A percentile compares a stretch with the other conserved stretches of the same genome.
Evolutionary conservation across 768 basidiomycete genomes (phyloP).

Genomic region (Mycena capillaripes): DNA sequence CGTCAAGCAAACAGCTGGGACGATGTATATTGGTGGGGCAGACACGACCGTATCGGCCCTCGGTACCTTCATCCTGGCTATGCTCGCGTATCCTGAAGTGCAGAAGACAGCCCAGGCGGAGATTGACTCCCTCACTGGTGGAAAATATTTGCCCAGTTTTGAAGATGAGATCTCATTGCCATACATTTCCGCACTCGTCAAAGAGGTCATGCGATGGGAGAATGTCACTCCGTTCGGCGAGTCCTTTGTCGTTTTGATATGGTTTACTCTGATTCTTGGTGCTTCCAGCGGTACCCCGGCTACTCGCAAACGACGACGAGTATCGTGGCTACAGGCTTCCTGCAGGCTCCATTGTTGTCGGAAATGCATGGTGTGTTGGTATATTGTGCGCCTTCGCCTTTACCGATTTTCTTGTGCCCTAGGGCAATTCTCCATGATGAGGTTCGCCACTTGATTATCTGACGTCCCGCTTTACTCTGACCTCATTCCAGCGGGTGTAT

Average conservation of each 20-base stretch:
- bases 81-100: constrained; percentile 44
- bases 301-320: neutral
- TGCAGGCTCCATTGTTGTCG: neutral
- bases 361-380: neutral
- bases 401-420: neutral
- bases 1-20: neutral
- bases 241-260: neutral
- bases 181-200: constrained; percentile 41
- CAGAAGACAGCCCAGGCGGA: constrained; percentile 47
- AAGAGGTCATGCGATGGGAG: constrained; percentile 44
- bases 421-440: neutral
- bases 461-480: too few relatives aligned
- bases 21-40: constrained; percentile 7
- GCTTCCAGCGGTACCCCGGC: neutral
- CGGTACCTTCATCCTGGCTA: constrained; percentile 44
- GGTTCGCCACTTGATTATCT: neutral
- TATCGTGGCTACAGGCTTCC: neutral
- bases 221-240: neutral
- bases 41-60: constrained; percentile 16
- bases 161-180: constrained; percentile 40
- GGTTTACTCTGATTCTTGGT: too few relatives aligned
- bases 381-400: neutral
- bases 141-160: constrained; percentile 41
- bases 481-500: neutral
- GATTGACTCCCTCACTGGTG: constrained; percentile 43